A percentile compares a stretch with the other conserved stretches of the same genome.
These are phyloP conservation scores for Saccharomycopsis vini DNA, from an alignment of 805 yeast species.

Conservation along the genomic window DNA sequence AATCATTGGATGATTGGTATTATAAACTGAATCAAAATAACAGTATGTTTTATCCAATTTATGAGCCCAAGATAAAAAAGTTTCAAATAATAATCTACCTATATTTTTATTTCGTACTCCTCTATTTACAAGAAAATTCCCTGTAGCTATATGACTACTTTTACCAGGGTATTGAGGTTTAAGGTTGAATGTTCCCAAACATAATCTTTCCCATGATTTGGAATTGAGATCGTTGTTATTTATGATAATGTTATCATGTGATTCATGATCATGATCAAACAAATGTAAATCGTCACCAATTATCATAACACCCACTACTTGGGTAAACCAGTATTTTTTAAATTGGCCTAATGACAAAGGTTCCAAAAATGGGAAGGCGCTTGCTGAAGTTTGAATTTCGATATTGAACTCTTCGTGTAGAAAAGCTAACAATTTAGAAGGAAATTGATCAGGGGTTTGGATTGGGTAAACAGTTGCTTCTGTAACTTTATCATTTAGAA, in stretches of 20 bases:
- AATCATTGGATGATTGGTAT: conserved; percentile 77
- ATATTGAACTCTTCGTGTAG: conserved; percentile 86
- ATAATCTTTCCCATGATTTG: conserved; percentile 72
- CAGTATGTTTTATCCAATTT: conserved; percentile 78
- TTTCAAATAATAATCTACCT: conserved; percentile 76
- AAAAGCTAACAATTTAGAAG: conserved; percentile 70
- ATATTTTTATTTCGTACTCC: conserved; percentile 90
- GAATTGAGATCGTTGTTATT: conserved; percentile 4
- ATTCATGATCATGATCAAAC: conserved; percentile 21
- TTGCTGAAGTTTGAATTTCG: conserved; percentile 81
- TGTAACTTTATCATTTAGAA: conserved; percentile 81
- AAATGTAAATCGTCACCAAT: conserved; percentile 38
- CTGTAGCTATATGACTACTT: conserved; percentile 87
- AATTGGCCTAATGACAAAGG: conserved; percentile 69
- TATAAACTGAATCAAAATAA: conserved; percentile 79
- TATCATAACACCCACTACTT: conserved; percentile 67
- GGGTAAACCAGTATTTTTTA: conserved; percentile 79
- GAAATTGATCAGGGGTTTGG: conserved; percentile 54
- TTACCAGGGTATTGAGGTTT: conserved; percentile 91
- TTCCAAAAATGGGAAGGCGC: conserved; percentile 75
- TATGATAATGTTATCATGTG: too few relatives aligned
- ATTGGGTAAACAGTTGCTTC: conserved; percentile 91
- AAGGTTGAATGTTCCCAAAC: conserved; percentile 79
- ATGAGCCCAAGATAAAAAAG: conserved; percentile 87
- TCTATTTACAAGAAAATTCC: conserved; percentile 80